Evolutionary conservation across 2,329 filamentous ascomycete genomes (phyloP), one percentile per base, ranked within the genome.

Genomic region (Neonectria neomacrospora): DNA sequence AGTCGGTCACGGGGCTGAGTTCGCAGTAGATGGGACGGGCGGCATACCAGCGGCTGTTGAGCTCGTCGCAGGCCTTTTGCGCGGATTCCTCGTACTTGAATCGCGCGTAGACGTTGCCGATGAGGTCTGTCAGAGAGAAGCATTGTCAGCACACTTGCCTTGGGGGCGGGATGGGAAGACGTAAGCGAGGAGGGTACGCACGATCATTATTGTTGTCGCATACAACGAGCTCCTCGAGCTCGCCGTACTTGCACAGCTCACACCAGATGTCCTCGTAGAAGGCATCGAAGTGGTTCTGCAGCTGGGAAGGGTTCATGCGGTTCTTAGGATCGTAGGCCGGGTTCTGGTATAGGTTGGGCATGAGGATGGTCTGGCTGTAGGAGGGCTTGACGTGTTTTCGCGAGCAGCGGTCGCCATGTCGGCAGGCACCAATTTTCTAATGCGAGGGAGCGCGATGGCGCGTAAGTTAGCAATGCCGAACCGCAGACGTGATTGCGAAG

Each of bases 181-280:
- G 8, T 14, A 20, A 30, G 14, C 51, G 28, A 54, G 20, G 18
- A 50, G 58, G 61, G 81, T 9, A 87, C 90, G 73, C 79, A 92
- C 90, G 95, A 78, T 99, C 96, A 82, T 99, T 99, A 82, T 98
- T 98, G 81, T 99, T 99, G 83, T 99, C 96, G 82, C 96, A 99
- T 3, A 99, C 95, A 12, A 99, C 96, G 12, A 99, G 88, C 83
- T 99, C 96, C 82, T 99, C 96, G 37, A 98, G 86, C 82, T 98
- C 93, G 71, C 96, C 96, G 79, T 96, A 99, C 82, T 97, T 94
- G 90, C 96, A 98, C 85, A 99, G 93, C 87, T 99, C 96, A 83
- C 95, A 98, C 95, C 96, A 99, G 71, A 99, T 94, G 79, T 99
- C 96, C 84, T 99, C 96, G 85, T 99, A 99, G 81, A 99, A 99